Base-by-base conservation (phyloP, 192 early-diverging fungal genomes). In the Entrophospora sp. region DNA sequence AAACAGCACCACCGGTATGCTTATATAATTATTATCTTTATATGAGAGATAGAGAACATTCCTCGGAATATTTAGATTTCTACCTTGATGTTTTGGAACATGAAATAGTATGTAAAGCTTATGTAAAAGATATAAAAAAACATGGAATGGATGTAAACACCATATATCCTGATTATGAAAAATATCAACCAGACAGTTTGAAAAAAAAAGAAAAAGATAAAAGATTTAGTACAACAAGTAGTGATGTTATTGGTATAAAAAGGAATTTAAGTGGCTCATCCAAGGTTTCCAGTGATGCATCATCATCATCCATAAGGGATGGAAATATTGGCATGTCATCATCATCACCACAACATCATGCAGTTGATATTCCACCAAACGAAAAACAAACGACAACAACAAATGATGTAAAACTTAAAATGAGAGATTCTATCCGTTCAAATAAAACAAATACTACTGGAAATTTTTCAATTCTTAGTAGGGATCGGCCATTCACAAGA, bases 11-110 rank as follows among this genome's bases (percentile, higher is more conserved):
- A 8, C 89, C 89, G 2, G 76, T 91, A 28, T 91, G 89, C 56
- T 72, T 91, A n/a, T 89, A 78, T 61, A 89, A 89, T 68, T 89
- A 83, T 73, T 91, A 87, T 71, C 73, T 88, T 46, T 82, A 85
- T 38, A 79, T 91, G 76, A 71, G 85, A n/a, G 86, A 89, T 61
- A 69, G 79, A 46, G 82, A 87, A 48, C 67, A 74, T 31, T 75
- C 75, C n/a, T 73, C 82, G 31, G 86, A 87, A 67, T 80, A 87
- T 61, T 78, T 91, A 8, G 87, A 91, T 61, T 91, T 91, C 66
- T 91, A 85, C 73, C 69, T 91, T 25, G 85, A 89, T 66, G 78
- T 91, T 28, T 78, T 81, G 4, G 84, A 84, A 56, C 87, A 87
- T 67, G 89, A 91, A 67, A 71, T 77, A n/a, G 73, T 89, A 30